Evolutionary conservation across 208 protist species (phyloP).

Genomic region (Kentomonas sorsogonicus): DNA sequence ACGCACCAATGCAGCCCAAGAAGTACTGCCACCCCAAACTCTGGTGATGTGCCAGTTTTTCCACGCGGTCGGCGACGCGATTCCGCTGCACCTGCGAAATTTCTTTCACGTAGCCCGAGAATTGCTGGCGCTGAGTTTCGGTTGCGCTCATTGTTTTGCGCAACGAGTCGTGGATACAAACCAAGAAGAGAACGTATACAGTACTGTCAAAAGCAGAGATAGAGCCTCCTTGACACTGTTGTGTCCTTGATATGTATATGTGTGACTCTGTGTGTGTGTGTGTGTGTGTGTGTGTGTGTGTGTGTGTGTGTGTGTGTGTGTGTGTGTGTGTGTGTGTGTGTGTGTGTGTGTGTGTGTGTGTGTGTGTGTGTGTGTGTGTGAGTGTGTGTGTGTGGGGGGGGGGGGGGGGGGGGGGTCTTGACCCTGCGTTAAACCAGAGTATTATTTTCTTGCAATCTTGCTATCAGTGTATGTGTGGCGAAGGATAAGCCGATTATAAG

Average conservation of each 20-base stretch:
- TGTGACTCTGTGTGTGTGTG: background rate
- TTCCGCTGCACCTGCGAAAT: slow-evolving; percentile 68
- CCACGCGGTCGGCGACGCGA: slow-evolving; percentile 66
- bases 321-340: too few species aligned
- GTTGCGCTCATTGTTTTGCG: slow-evolving; percentile 22
- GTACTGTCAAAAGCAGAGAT: too few species aligned
- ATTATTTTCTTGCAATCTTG: background rate
- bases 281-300: background rate
- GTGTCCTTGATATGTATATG: background rate
- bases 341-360: background rate
- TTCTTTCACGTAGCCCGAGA: slow-evolving; percentile 72
- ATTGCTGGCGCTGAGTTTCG: slow-evolving; percentile 37
- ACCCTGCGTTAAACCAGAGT: background rate
- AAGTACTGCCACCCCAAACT: slow-evolving; percentile 77
- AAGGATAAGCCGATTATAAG: background rate
- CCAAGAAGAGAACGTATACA: too few species aligned
- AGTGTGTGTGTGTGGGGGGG: too few species aligned
- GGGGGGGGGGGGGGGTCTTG: too few species aligned
- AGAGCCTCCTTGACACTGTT: background rate
- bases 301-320: too few species aligned
- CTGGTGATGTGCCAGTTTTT: slow-evolving; percentile 67
- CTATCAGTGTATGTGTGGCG: background rate
- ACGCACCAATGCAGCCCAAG: slow-evolving; percentile 59
- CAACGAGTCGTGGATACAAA: background rate
- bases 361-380: background rate